Percentiles rank a stretch among this genome's conserved stretches.
Evolutionary conservation across 2,329 filamentous ascomycete species (phyloP).

Genomic region (Aspergillus thermomutatus): DNA sequence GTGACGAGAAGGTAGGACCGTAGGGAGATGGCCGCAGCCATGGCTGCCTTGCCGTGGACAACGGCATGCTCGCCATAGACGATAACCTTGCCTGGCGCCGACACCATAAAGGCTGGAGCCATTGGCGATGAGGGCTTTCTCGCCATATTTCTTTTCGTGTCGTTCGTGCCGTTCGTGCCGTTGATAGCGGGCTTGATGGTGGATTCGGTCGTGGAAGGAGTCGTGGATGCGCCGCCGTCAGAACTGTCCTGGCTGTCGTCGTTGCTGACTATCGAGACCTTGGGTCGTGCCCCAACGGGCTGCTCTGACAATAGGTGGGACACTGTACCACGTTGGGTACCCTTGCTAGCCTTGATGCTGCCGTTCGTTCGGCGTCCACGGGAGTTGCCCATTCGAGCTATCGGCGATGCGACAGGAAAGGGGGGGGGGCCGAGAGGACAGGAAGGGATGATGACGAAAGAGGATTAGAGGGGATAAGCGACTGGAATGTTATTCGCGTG

Average conservation of each 20-base stretch:
- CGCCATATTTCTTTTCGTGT: conserved; percentile 15
- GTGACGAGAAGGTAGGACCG: conserved; percentile 96
- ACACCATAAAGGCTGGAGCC: conserved; percentile 94
- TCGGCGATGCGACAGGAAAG: conserved; percentile 1
- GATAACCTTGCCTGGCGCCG: conserved; percentile 95
- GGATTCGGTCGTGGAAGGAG: conserved; percentile 23
- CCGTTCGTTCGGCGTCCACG: conserved; percentile 28
- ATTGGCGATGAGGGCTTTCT: conserved; percentile 55
- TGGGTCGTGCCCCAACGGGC: conserved; percentile 16
- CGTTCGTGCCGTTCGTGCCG: conserved; percentile 7
- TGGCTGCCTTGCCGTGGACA: conserved; percentile 94
- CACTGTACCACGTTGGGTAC: conserved; percentile 25
- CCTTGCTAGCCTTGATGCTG: conserved; percentile 24
- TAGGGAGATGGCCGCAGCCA: conserved; percentile 91
- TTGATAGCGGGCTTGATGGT: conserved; percentile 7
- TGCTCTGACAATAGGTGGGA: conserved; percentile 25
- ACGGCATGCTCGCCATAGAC: conserved; percentile 97
- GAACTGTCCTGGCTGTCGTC: conserved; percentile 27
- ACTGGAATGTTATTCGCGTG: background rate
- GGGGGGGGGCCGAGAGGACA: conserved; percentile 15
- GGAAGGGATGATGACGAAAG: conserved; percentile 1
- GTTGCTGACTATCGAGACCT: conserved; percentile 13
- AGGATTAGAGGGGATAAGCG: background rate
- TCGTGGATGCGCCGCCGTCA: conserved; percentile 25
- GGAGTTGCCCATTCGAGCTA: conserved; percentile 17